Conservation (phyloP, 2,329 filamentous ascomycete genomes). For the Exutisphaerella laricina region DNA sequence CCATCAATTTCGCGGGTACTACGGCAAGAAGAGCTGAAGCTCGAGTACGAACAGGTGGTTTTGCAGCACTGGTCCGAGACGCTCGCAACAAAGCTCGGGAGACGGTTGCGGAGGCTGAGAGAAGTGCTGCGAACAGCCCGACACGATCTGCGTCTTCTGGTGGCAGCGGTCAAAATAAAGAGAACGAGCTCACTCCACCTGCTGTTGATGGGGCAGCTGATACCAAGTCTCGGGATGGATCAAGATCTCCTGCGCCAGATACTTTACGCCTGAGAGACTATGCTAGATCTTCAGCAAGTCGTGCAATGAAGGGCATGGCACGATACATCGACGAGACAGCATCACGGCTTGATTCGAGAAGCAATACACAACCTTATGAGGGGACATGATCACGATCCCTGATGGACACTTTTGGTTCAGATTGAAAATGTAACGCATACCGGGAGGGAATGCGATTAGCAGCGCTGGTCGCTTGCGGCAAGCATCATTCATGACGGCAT, state of each 20-base stretch:
- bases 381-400: slow-evolving; percentile 10
- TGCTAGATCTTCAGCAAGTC: slow-evolving; percentile 16
- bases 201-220: slow-evolving; percentile 2
- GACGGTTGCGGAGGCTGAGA: slow-evolving; percentile 17
- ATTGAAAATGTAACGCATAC: no score
- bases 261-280: slow-evolving; percentile 14
- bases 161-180: neutral
- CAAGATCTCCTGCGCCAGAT: slow-evolving; percentile 8
- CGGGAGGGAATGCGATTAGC: no score
- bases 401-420: neutral
- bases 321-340: slow-evolving; percentile 18
- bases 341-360: slow-evolving; percentile 14
- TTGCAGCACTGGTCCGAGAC: slow-evolving; percentile 20
- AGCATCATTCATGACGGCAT: no score
- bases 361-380: slow-evolving; percentile 16
- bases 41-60: slow-evolving; percentile 15
- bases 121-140: slow-evolving; percentile 5
- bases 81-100: slow-evolving; percentile 19
- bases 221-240: neutral
- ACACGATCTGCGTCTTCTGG: neutral
- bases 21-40: slow-evolving; percentile 18
- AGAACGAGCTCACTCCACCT: neutral
- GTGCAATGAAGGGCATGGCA: slow-evolving; percentile 17
- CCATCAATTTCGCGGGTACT: slow-evolving; percentile 21
- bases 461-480: no score